Evolutionary conservation across 176 grass and related monocot species (phyloP).

Genomic region (Rhynchospora pubera): DNA sequence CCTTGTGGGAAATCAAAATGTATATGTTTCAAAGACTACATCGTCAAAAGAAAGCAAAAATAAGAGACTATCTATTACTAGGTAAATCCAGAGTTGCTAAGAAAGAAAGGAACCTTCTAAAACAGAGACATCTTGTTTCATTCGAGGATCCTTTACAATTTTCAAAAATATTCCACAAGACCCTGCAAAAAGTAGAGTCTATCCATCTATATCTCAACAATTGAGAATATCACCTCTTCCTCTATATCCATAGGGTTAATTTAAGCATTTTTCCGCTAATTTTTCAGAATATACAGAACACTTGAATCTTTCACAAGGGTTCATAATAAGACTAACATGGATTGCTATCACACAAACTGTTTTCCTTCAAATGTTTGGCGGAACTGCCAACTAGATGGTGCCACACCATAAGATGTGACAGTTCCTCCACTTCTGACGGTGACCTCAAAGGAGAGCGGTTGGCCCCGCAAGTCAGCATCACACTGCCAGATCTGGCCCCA

Average conservation of each 20-base stretch:
- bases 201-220: background rate
- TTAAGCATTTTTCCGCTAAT: background rate
- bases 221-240: background rate
- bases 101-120: background rate
- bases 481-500: slow-evolving; percentile 99
- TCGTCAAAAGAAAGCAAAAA: background rate
- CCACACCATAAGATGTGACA: slow-evolving; percentile 60
- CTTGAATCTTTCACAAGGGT: background rate
- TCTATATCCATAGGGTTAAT: background rate
- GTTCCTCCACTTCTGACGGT: slow-evolving; percentile 39
- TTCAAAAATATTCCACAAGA: background rate
- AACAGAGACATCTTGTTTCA: background rate
- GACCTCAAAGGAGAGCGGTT: slow-evolving; percentile 82
- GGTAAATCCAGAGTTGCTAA: background rate
- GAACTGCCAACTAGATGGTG: slow-evolving; percentile 63
- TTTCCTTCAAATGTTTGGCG: slow-evolving; percentile 89
- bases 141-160: background rate
- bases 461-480: slow-evolving; percentile 59
- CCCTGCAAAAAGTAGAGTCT: background rate
- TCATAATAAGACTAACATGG: background rate
- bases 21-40: background rate
- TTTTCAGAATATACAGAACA: background rate
- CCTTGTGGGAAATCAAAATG: background rate
- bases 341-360: slow-evolving; percentile 42
- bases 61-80: background rate